Conservation (phyloP, 1,284 basidiomycete species). For the Ceraceosorus guamensis region DNA sequence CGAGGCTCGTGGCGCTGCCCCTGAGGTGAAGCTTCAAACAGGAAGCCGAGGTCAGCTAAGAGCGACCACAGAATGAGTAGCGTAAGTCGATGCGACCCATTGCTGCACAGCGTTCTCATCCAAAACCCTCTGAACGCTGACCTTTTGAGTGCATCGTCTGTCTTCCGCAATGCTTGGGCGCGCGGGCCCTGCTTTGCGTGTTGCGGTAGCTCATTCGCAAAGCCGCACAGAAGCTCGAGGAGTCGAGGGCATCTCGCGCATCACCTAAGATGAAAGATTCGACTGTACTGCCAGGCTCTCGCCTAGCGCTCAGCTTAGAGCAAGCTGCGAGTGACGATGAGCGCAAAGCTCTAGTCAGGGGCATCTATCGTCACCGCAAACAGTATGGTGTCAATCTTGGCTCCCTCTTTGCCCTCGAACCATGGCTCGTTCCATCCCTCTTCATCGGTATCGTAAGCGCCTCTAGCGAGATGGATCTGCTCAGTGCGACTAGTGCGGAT, state of each 20-base stretch:
- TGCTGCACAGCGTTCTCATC: too few species aligned
- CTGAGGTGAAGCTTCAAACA: too few species aligned
- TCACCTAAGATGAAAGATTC: too few species aligned
- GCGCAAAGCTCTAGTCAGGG: not conserved
- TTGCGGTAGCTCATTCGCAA: too few species aligned
- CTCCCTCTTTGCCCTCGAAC: constrained; percentile 49
- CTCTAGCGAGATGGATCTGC: constrained; percentile 58
- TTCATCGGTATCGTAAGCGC: constrained; percentile 25
- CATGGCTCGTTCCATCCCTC: constrained; percentile 46
- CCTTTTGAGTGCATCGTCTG: too few species aligned
- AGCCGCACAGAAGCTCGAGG: not conserved
- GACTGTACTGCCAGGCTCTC: not conserved
- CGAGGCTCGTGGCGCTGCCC: too few species aligned
- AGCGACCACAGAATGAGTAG: too few species aligned
- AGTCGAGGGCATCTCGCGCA: not conserved
- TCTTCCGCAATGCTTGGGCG: too few species aligned
- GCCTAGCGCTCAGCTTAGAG: not conserved
- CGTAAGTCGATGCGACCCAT: too few species aligned
- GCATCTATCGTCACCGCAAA: constrained; percentile 62
- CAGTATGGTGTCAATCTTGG: constrained; percentile 79
- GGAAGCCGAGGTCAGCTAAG: too few species aligned
- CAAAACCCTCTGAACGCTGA: too few species aligned
- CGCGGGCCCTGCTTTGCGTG: too few species aligned
- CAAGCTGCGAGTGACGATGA: not conserved
- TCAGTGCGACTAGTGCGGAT: constrained; percentile 53